Conservation (phyloP, 495 filamentous ascomycete genomes). For the Xeromyces bisporus region DNA sequence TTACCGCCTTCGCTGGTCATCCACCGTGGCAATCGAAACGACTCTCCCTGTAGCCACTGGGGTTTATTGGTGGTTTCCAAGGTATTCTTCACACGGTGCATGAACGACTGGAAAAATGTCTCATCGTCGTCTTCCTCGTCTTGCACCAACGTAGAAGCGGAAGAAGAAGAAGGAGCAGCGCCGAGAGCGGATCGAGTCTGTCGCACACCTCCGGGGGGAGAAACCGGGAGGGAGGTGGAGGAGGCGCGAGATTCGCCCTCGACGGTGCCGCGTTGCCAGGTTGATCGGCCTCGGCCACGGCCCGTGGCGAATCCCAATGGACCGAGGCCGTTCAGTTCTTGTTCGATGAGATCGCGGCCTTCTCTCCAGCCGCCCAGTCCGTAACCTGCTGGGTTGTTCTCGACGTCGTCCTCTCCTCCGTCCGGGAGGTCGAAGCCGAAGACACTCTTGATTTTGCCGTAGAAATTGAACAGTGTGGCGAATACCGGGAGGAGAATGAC, state of each 20-base stretch:
- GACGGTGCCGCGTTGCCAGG: conserved; percentile 8
- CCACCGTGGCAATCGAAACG: conserved; percentile 69
- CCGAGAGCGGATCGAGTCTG: conserved; percentile 15
- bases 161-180: conserved; percentile 10
- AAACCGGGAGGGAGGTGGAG: conserved; percentile 18
- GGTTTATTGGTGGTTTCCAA: conserved; percentile 72
- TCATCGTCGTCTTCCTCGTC: conserved; percentile 49
- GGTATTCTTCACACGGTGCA: conserved; percentile 77
- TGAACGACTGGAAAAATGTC: conserved; percentile 65
- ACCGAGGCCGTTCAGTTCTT: conserved; percentile 56
- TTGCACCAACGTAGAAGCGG: conserved; percentile 16
- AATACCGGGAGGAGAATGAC: conserved; percentile 70
- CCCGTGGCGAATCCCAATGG: conserved; percentile 30
- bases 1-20: conserved; percentile 42
- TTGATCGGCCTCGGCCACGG: conserved; percentile 17
- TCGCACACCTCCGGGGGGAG: conserved; percentile 12
- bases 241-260: conserved; percentile 10
- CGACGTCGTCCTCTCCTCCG: conserved; percentile 58
- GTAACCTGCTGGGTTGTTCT: conserved; percentile 42
- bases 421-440: conserved; percentile 65
- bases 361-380: conserved; percentile 84
- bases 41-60: conserved; percentile 55
- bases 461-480: conserved; percentile 73
- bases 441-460: conserved; percentile 58
- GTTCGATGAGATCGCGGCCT: conserved; percentile 81